These are phyloP conservation scores for Salicornia ramosissima DNA, from an alignment of 148 eudicot species.

Conservation along the genomic window DNA sequence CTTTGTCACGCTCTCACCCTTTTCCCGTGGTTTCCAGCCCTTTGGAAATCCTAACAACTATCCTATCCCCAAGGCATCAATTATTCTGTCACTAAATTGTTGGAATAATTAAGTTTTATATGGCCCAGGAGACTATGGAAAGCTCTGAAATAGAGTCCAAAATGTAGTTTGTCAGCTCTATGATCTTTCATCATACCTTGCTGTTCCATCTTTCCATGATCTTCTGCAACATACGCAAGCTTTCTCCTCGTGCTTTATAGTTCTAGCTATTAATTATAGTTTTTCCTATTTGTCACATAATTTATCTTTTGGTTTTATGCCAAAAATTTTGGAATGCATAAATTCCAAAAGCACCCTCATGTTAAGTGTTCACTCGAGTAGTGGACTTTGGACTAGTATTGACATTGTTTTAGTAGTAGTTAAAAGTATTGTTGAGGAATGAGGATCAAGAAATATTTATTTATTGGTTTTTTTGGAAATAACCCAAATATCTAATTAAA, in stretches of 20 bases:
- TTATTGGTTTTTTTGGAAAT: background rate
- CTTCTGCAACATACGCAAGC: background rate
- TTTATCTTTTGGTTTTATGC: background rate
- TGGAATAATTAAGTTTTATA: background rate
- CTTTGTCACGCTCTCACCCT: no score
- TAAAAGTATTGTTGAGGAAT: background rate
- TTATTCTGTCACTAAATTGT: background rate
- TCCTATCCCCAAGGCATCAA: background rate
- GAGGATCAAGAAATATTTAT: background rate
- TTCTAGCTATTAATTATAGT: background rate
- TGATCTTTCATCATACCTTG: background rate
- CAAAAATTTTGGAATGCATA: background rate
- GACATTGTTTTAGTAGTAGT: background rate
- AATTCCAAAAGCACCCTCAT: background rate
- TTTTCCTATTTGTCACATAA: background rate
- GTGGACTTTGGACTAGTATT: no score
- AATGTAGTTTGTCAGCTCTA: background rate
- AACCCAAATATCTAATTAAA: background rate
- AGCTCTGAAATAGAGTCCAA: background rate
- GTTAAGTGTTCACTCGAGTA: background rate
- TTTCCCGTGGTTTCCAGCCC: background rate
- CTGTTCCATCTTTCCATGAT: background rate
- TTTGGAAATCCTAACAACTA: background rate
- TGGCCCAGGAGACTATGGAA: background rate
- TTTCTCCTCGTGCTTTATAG: background rate